phyloP scores from a whole-genome alignment of 345 rosid genomes.

The Sonneratia alba region DNA sequence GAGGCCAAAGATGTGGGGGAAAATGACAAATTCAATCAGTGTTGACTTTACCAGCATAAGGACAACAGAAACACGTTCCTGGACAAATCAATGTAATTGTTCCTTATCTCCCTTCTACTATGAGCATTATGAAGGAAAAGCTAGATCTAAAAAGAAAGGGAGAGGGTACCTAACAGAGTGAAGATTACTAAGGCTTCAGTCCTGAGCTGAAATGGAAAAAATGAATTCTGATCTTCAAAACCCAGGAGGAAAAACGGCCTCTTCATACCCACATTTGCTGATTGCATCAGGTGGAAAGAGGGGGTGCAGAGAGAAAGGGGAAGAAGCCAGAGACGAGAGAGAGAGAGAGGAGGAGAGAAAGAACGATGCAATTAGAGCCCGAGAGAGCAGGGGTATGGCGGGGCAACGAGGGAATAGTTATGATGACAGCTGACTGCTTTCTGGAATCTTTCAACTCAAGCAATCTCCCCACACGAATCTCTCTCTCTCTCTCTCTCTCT shows the following conservation, averaged over 20 bases:
- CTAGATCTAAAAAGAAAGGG: background rate
- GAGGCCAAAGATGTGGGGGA: background rate
- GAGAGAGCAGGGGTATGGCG: background rate
- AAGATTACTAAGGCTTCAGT: background rate
- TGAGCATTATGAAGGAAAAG: background rate
- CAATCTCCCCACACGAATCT: slow-evolving; percentile 5
- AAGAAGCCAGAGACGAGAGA: background rate
- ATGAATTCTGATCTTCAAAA: background rate
- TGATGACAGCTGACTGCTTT: slow-evolving; percentile 15
- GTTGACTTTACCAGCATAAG: background rate
- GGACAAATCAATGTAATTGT: background rate
- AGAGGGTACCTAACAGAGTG: background rate
- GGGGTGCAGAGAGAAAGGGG: background rate
- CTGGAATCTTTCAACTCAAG: slow-evolving; percentile 20
- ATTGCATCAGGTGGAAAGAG: background rate
- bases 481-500: slow-evolving; percentile 2
- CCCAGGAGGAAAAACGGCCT: background rate
- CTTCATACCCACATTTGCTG: background rate
- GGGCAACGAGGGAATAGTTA: slow-evolving; percentile 1
- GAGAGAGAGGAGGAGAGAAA: background rate
- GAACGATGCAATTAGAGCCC: background rate
- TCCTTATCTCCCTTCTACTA: background rate
- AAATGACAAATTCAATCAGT: background rate
- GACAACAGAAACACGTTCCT: background rate
- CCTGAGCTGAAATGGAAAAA: background rate